Base-by-base conservation (phyloP, 164 flowering plant species). In the Nelumbo lutea region DNA sequence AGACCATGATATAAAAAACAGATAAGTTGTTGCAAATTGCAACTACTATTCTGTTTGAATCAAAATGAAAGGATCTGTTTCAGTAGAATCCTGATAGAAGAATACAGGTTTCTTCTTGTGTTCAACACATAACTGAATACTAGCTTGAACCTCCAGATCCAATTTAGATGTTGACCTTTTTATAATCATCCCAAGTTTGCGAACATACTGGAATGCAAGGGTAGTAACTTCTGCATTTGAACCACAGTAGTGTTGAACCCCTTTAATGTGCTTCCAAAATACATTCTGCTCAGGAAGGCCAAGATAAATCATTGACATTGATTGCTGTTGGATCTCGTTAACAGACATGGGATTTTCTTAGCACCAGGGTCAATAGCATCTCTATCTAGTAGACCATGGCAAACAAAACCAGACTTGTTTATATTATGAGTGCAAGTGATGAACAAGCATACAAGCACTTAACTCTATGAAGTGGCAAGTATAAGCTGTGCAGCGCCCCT, bases 321-420 rank as follows among this genome's bases (percentile, higher is more conserved):
- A 88, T 73, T 92, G 98, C 70, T 92, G 99, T 63, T 92, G 96
- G 76, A 92, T 87, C 74, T 92, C 93, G 76, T 79, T 84, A 66
- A 27, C 97, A 86, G 15, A 92, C 79, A 69, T 3, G 97, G 97
- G 64, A 92, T 72, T 60, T 83, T 89, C 76, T 88, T 88, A 55
- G 99, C 99, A 62, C 97, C 91, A 61, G 99, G 97, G 59, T 98
- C 97, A 70, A 95, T 90, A 47, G 99, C 99, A 84, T 95, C 97
- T 78, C 88, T 78, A 64, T 95, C 99, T 64, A 90, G 90, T 5
- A 97, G 97, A 27, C 98, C 99, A 82, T 95, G 99, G 80, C 98
- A 95, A 59, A 90, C 80, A 82, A 82, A 83, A 55, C 99, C 99
- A 70, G 91, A 81, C 73, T 87, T 88, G 79, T 90, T 95, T 62